These are phyloP conservation scores for Diaporthe sp. DNA, from an alignment of 2,329 filamentous ascomycete species.

Conservation along the genomic window DNA sequence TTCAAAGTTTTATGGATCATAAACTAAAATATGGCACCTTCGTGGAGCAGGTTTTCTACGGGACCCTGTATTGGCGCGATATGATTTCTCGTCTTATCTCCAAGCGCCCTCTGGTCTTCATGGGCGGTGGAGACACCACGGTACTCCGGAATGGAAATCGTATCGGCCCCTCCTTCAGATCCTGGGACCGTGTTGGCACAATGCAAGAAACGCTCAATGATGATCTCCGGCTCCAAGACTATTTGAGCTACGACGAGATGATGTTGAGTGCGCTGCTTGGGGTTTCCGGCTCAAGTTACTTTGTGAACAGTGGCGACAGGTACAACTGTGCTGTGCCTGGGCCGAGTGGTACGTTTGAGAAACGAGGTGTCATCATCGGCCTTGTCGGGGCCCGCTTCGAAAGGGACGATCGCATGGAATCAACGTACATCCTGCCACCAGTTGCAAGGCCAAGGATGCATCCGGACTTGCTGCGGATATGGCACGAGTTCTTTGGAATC, in stretches of 20 bases:
- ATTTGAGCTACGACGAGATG: slow-evolving; percentile 52
- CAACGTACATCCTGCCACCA: slow-evolving; percentile 28
- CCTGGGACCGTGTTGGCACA: slow-evolving; percentile 32
- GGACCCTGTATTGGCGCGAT: neutral
- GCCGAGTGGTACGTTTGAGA: slow-evolving; percentile 41
- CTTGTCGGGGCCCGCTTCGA: slow-evolving; percentile 51
- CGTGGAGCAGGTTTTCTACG: slow-evolving; percentile 14
- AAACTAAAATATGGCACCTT: neutral
- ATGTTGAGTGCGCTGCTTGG: slow-evolving; percentile 49
- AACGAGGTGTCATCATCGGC: slow-evolving; percentile 48
- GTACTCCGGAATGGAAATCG: neutral
- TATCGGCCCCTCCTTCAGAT: neutral
- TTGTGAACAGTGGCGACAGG: slow-evolving; percentile 48
- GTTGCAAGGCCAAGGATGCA: slow-evolving; percentile 38
- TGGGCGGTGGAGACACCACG: neutral
- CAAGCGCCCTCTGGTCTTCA: slow-evolving; percentile 29
- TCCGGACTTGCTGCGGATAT: slow-evolving; percentile 6
- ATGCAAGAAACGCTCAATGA: slow-evolving; percentile 36
- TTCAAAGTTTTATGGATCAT: slow-evolving; percentile 4
- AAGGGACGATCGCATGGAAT: slow-evolving; percentile 47
- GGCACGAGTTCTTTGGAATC: neutral
- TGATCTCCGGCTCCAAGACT: slow-evolving; percentile 42
- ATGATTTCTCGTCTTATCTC: slow-evolving; percentile 19
- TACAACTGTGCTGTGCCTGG: slow-evolving; percentile 38
- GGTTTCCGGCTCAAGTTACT: slow-evolving; percentile 47